phyloP scores from a whole-genome alignment of 768 basidiomycete genomes.

The Lactifluus piperatus region DNA sequence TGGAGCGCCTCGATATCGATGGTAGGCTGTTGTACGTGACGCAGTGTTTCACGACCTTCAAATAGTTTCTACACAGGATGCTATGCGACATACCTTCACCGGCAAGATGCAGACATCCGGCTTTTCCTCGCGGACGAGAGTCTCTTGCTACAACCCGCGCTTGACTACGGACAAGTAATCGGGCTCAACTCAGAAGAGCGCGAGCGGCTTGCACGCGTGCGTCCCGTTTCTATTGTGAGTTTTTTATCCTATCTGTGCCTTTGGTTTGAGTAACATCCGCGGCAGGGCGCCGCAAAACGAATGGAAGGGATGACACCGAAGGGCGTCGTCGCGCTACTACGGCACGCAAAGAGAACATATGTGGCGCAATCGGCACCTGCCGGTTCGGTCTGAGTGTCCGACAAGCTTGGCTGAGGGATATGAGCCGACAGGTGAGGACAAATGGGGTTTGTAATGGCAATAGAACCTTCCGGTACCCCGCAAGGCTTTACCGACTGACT shows the following conservation, averaged over 20 bases:
- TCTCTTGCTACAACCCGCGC: slow-evolving; percentile 52
- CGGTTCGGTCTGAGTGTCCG: background rate
- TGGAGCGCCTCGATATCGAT: slow-evolving; percentile 61
- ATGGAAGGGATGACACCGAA: slow-evolving; percentile 93
- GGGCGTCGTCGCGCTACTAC: slow-evolving; percentile 57
- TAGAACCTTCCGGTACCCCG: background rate
- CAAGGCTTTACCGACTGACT: slow-evolving; percentile 5
- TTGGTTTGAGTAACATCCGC: background rate
- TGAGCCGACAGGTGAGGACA: background rate
- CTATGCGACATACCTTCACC: slow-evolving; percentile 52
- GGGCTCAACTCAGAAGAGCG: slow-evolving; percentile 73
- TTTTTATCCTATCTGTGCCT: background rate
- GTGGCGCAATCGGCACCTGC: slow-evolving; percentile 3
- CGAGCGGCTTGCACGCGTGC: slow-evolving; percentile 49
- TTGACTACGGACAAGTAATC: slow-evolving; percentile 58
- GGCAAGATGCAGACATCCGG: slow-evolving; percentile 70
- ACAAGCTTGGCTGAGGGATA: background rate
- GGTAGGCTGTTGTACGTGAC: slow-evolving; percentile 34
- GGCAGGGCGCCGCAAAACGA: slow-evolving; percentile 80
- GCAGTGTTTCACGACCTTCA: background rate
- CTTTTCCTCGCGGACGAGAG: slow-evolving; percentile 71
- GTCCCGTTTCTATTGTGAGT: slow-evolving; percentile 62
- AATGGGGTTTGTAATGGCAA: slow-evolving; percentile 7
- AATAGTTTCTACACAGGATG: slow-evolving; percentile 33
- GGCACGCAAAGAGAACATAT: slow-evolving; percentile 42